Conservation (phyloP, 352 stramenopile species). For the Phytophthora nicotianae region DNA sequence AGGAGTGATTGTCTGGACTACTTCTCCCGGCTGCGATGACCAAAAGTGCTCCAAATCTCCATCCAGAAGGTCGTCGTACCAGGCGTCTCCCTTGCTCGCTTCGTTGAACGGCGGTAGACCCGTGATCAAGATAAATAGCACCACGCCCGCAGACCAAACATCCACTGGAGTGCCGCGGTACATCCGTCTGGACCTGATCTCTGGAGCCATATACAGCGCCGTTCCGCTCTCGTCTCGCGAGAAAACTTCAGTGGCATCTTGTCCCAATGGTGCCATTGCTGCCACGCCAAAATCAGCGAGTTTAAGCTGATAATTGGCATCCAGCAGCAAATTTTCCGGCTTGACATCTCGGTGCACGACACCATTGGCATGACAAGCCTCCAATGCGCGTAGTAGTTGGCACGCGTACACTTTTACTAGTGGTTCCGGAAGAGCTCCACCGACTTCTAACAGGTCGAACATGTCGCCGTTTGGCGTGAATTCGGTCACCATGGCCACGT, state of each 20-base stretch:
- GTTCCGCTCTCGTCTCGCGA: slow-evolving; percentile 77
- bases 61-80: slow-evolving; percentile 68
- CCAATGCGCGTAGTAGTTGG: slow-evolving; percentile 73
- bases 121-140: slow-evolving; percentile 92
- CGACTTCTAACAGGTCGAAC: slow-evolving; percentile 83
- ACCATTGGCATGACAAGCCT: slow-evolving; percentile 72
- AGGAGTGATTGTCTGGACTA: slow-evolving; percentile 38
- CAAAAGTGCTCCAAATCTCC: slow-evolving; percentile 65
- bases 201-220: slow-evolving; percentile 88
- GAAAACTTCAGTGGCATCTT: slow-evolving; percentile 28
- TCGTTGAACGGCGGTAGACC: slow-evolving; percentile 89
- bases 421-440: slow-evolving; percentile 60
- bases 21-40: slow-evolving; percentile 49
- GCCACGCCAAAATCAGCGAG: slow-evolving; percentile 94
- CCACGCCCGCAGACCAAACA: slow-evolving; percentile 89
- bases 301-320: slow-evolving; percentile 83
- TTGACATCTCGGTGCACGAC: slow-evolving; percentile 91
- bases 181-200: slow-evolving; percentile 58
- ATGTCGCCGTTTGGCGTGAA: slow-evolving; percentile 81
- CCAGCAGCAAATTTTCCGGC: slow-evolving; percentile 91
- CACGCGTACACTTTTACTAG: slow-evolving; percentile 74
- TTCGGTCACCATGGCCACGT: slow-evolving; percentile 79
- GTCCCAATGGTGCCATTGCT: slow-evolving; percentile 48
- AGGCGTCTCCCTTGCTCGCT: slow-evolving; percentile 71
- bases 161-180: slow-evolving; percentile 87